Conservation (phyloP, 768 basidiomycete species). For the Hydnomerulius pinastri region DNA sequence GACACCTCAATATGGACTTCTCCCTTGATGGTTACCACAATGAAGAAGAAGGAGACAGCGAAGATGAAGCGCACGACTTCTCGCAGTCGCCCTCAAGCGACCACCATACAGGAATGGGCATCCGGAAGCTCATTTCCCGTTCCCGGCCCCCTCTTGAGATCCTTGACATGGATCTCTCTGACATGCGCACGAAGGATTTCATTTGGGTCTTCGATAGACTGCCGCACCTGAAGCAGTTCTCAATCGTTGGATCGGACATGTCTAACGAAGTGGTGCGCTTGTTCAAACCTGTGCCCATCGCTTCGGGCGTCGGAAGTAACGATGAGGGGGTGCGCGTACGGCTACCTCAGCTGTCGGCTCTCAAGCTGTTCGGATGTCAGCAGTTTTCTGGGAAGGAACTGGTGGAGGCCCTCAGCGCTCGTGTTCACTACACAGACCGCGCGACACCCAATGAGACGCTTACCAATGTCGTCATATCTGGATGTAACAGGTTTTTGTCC, state of each 20-base stretch:
- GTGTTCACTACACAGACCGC: constrained; percentile 43
- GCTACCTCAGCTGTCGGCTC: constrained; percentile 52
- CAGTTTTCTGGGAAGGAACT: constrained; percentile 60
- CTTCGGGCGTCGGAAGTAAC: constrained; percentile 6
- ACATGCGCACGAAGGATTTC: constrained; percentile 86
- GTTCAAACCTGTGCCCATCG: constrained; percentile 44
- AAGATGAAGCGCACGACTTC: constrained; percentile 72
- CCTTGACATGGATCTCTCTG: constrained; percentile 79
- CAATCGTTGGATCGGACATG: constrained; percentile 82
- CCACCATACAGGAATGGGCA: constrained; percentile 77
- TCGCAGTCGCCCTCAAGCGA: constrained; percentile 80
- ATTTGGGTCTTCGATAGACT: constrained; percentile 63
- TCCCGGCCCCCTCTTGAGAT: constrained; percentile 63
- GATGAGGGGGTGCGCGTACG: constrained; percentile 39
- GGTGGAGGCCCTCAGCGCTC: constrained; percentile 50
- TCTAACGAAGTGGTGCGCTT: constrained; percentile 68
- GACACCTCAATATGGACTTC: constrained; percentile 68
- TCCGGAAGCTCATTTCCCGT: constrained; percentile 62
- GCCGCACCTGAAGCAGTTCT: constrained; percentile 57
- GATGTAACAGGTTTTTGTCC: constrained; percentile 22
- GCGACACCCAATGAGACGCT: constrained; percentile 31
- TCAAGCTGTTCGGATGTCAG: constrained; percentile 65
- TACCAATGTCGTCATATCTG: constrained; percentile 24
- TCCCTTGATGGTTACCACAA: constrained; percentile 30
- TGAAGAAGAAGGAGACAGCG: constrained; percentile 66